Evolutionary conservation across 768 basidiomycete species (phyloP), one percentile per base, ranked within the genome.

Genomic region (Lyophyllum shimeji): DNA sequence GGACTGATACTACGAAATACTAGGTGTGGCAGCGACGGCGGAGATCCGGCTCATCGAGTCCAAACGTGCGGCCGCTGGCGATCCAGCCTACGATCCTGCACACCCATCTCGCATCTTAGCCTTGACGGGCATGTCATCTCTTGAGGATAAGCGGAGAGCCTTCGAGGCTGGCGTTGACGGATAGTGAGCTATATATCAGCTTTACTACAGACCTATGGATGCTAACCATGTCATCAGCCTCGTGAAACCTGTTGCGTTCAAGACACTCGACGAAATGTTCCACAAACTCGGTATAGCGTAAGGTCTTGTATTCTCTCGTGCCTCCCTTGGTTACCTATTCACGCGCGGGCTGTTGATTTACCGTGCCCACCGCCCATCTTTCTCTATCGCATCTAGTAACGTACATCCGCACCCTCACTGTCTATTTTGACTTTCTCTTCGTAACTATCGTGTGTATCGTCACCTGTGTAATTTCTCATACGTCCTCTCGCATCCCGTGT

Each of bases 161-260:
- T 96, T 96, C 60, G 87, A 91, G 44, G 91, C 90, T 50, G 95
- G 95, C 0, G 93, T 98, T 49, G 92, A 97, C 61, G 95, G 95
- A 74, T 96, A 96, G 93, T 95, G 66, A 60, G 92, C 85, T n/a
- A 7, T 44, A 29, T n/a, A 23, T 15, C 21, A 18, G 27, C 12
- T 25, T 24, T 33, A 12, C 4, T 37, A 7, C 1, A 7, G 23
- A 8, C n/a, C 20, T 7, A 5, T 21, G n/a, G 12, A 21, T 12
- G 17, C 50, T 54, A 12, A 54, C 21, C 2, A 3, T 24, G 39
- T 20, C 17, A 24, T 0, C 59, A 95, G 94, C 65, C 81, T 96
- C 18, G 92, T 97, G 55, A 98, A 98, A 70, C 95, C 95, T 11
- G 93, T 98, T 18, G 90, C 91, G n/a, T 90, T 98, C 74, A 93